Conservation (phyloP, 495 filamentous ascomycete species). For the Talaromyces wortmannii region DNA sequence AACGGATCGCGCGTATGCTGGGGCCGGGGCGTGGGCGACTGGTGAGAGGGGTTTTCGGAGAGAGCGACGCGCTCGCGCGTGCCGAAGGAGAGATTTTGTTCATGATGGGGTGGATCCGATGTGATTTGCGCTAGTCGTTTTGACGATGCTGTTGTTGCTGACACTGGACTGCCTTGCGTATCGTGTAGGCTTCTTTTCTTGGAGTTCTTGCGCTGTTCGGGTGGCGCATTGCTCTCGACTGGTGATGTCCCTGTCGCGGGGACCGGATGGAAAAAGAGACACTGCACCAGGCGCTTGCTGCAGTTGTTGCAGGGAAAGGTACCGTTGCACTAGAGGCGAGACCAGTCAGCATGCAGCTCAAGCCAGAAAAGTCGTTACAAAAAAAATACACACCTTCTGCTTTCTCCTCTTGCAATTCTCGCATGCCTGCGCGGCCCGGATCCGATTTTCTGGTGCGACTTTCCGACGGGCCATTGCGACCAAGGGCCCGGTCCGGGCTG, state of each 20-base stretch:
- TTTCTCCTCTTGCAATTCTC: conserved; percentile 4
- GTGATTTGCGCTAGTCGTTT: not conserved
- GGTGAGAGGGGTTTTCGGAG: not conserved
- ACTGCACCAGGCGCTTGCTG: conserved; percentile 5
- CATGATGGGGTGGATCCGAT: not conserved
- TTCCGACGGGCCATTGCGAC: conserved; percentile 4
- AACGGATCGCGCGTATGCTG: conserved; percentile 3
- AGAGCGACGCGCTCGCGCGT: not conserved
- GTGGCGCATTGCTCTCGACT: not conserved
- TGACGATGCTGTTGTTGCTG: not conserved
- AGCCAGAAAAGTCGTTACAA: not conserved
- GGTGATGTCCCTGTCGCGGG: conserved; percentile 1
- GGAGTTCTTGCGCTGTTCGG: conserved; percentile 1
- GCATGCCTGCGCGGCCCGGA: conserved; percentile 4
- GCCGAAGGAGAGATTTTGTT: not conserved
- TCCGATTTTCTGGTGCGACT: conserved; percentile 5
- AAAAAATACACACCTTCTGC: not conserved
- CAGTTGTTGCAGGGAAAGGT: conserved; percentile 32
- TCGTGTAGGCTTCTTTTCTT: not conserved
- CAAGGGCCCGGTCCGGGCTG: not conserved
- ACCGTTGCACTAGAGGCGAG: conserved; percentile 20
- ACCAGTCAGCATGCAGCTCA: not conserved
- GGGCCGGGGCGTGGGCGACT: not conserved
- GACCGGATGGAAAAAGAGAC: not conserved
- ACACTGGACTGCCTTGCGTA: not conserved